These are phyloP conservation scores for Apiotrichum montevideense DNA, from an alignment of 1,284 basidiomycete species.

Conservation along the genomic window DNA sequence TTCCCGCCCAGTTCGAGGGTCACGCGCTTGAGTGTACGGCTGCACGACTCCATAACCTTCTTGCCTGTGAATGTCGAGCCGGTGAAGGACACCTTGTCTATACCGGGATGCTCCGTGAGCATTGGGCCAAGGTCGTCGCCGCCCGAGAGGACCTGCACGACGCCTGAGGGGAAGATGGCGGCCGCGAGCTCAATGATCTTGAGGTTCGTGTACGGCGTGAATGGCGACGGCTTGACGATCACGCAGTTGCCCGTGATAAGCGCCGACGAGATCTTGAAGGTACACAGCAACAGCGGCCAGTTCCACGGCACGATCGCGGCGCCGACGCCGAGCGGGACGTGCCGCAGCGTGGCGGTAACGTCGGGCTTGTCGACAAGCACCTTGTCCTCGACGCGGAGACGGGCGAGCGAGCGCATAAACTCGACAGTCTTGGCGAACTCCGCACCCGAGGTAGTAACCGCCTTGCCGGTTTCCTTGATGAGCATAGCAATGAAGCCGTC, in stretches of 20 bases:
- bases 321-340: slow-evolving; percentile 71
- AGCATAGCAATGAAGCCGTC: slow-evolving; percentile 39
- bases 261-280: slow-evolving; percentile 53
- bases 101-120: slow-evolving; percentile 36
- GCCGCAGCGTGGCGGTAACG: slow-evolving; percentile 64
- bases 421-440: slow-evolving; percentile 73
- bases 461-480: slow-evolving; percentile 76
- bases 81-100: slow-evolving; percentile 83
- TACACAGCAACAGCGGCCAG: slow-evolving; percentile 60
- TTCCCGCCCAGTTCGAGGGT: slow-evolving; percentile 60
- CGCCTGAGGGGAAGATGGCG: slow-evolving; percentile 69
- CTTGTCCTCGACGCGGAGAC: slow-evolving; percentile 67
- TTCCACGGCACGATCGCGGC: slow-evolving; percentile 55
- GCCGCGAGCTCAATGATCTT: slow-evolving; percentile 81
- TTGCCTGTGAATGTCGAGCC: slow-evolving; percentile 85
- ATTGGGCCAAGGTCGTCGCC: slow-evolving; percentile 41
- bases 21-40: slow-evolving; percentile 84
- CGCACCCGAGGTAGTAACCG: slow-evolving; percentile 69
- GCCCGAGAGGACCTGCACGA: slow-evolving; percentile 81
- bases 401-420: slow-evolving; percentile 77
- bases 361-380: slow-evolving; percentile 77
- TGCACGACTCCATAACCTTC: slow-evolving; percentile 72
- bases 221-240: slow-evolving; percentile 91
- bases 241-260: slow-evolving; percentile 91
- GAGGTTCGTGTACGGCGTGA: slow-evolving; percentile 88